Conservation (phyloP, 2,329 filamentous ascomycete species). For the Laburnicola sp. region DNA sequence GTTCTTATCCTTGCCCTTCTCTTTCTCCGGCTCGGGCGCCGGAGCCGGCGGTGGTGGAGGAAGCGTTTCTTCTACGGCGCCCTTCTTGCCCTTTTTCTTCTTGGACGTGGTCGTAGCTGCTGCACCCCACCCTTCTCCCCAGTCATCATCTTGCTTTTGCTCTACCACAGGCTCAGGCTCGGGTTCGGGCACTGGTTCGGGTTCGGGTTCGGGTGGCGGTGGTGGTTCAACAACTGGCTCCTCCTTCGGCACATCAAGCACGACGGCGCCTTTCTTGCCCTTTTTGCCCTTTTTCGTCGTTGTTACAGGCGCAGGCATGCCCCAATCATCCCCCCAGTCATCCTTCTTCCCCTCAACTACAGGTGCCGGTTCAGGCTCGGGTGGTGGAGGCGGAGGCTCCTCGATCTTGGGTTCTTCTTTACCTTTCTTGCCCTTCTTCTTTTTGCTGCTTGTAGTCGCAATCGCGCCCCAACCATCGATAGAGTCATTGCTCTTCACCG, state of each 20-base stretch:
- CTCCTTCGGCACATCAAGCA: constrained; percentile 32
- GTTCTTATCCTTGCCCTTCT: constrained; percentile 35
- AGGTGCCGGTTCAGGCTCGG: no score
- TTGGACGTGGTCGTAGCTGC: constrained; percentile 24
- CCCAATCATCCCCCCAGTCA: constrained; percentile 31
- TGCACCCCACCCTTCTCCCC: constrained; percentile 37
- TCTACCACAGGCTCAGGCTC: constrained; percentile 32
- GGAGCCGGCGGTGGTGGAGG: constrained; percentile 12
- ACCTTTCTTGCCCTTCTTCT: no score
- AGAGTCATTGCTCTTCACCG: no score
- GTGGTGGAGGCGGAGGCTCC: no score
- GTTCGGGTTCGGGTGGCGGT: constrained; percentile 12
- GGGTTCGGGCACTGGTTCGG: constrained; percentile 8
- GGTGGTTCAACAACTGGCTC: constrained; percentile 31
- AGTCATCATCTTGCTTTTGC: constrained; percentile 1
- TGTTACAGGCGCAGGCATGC: constrained; percentile 36
- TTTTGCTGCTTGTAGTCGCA: no score
- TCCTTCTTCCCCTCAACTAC: constrained; percentile 43
- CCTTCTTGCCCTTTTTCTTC: constrained; percentile 47
- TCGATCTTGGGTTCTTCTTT: no score
- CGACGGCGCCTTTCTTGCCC: constrained; percentile 16
- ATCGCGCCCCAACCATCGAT: no score
- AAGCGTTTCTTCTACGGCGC: constrained; percentile 45
- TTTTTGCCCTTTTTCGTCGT: constrained; percentile 40
- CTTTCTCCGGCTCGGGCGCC: constrained; percentile 25